Percentiles rank a stretch among this genome's conserved stretches.
These are phyloP conservation scores for Epichloe scottii DNA, from an alignment of 2,329 filamentous ascomycete species.

Conservation along the genomic window DNA sequence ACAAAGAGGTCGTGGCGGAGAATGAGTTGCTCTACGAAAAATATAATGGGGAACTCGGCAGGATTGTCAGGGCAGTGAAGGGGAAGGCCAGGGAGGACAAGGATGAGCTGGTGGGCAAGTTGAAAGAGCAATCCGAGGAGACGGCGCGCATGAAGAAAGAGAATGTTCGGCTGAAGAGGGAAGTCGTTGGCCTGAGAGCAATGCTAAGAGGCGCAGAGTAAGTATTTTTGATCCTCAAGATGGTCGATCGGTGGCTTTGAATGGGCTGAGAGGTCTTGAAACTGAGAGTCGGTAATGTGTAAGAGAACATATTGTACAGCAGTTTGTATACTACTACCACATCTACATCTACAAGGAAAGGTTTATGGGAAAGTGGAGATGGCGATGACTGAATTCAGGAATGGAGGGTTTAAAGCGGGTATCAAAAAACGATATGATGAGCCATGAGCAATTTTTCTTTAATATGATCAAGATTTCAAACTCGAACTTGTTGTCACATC, in stretches of 20 bases:
- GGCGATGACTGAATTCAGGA: not conserved
- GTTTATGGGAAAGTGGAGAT: not conserved
- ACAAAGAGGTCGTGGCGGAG: slow-evolving; percentile 76
- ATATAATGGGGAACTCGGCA: slow-evolving; percentile 82
- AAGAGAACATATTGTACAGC: not conserved
- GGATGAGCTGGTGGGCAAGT: slow-evolving; percentile 58
- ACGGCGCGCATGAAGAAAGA: slow-evolving; percentile 68
- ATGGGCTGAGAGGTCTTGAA: not conserved
- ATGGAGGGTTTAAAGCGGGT: not conserved
- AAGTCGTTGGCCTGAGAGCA: slow-evolving; percentile 59
- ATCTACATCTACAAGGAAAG: not conserved
- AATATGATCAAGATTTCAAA: not conserved
- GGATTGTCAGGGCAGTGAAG: slow-evolving; percentile 65
- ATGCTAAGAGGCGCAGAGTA: slow-evolving; percentile 34
- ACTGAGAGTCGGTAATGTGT: not conserved
- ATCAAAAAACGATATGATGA: not conserved
- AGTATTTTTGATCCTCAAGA: slow-evolving; percentile 14
- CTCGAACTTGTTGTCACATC: not conserved
- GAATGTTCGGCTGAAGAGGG: slow-evolving; percentile 69
- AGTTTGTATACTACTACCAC: slow-evolving; percentile 3
- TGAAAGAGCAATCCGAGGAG: slow-evolving; percentile 69
- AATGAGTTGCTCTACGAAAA: slow-evolving; percentile 86
- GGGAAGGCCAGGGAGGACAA: slow-evolving; percentile 64
- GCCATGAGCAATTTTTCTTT: not conserved
- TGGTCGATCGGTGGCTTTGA: slow-evolving; percentile 7